Evolutionary conservation across 805 yeast genomes (phyloP).

Genomic region (Saccharomycopsis fodiens): DNA sequence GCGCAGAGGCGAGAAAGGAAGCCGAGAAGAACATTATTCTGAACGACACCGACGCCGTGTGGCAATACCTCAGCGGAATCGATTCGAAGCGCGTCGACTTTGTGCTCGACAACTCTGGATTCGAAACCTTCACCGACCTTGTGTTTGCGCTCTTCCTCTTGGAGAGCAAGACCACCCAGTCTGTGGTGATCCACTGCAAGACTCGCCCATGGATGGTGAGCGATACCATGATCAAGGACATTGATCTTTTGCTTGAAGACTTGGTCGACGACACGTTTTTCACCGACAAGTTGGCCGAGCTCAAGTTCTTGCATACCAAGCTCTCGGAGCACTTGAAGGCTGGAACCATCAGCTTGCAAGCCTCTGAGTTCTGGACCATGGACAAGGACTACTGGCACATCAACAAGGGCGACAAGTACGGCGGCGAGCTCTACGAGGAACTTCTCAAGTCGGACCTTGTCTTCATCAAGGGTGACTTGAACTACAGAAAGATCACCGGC

Average conservation of each 20-base stretch:
- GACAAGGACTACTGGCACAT: slow-evolving; percentile 71
- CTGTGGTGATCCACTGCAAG: slow-evolving; percentile 79
- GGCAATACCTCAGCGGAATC: slow-evolving; percentile 37
- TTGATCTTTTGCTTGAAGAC: slow-evolving; percentile 48
- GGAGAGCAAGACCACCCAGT: slow-evolving; percentile 57
- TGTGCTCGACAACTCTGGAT: slow-evolving; percentile 90
- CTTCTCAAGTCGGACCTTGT: slow-evolving; percentile 60
- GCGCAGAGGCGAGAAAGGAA: slow-evolving; percentile 75
- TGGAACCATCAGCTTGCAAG: slow-evolving; percentile 44
- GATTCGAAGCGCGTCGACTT: slow-evolving; percentile 56
- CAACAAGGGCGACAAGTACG: slow-evolving; percentile 40
- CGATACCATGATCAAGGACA: slow-evolving; percentile 85
- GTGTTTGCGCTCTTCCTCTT: slow-evolving; percentile 57
- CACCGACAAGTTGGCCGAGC: slow-evolving; percentile 28
- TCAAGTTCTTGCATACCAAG: slow-evolving; percentile 41
- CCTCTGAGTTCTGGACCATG: slow-evolving; percentile 83
- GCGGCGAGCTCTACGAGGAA: slow-evolving; percentile 52
- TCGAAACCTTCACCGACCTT: slow-evolving; percentile 87
- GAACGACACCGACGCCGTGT: slow-evolving; percentile 67
- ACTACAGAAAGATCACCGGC: slow-evolving; percentile 88
- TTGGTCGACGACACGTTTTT: slow-evolving; percentile 46
- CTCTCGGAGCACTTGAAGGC: slow-evolving; percentile 35
- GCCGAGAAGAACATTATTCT: slow-evolving; percentile 71
- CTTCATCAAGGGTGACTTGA: slow-evolving; percentile 91
- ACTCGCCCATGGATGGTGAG: slow-evolving; percentile 96